These are phyloP conservation scores for Aspergillus taichungensis DNA, from an alignment of 495 filamentous ascomycete species.

Conservation along the genomic window DNA sequence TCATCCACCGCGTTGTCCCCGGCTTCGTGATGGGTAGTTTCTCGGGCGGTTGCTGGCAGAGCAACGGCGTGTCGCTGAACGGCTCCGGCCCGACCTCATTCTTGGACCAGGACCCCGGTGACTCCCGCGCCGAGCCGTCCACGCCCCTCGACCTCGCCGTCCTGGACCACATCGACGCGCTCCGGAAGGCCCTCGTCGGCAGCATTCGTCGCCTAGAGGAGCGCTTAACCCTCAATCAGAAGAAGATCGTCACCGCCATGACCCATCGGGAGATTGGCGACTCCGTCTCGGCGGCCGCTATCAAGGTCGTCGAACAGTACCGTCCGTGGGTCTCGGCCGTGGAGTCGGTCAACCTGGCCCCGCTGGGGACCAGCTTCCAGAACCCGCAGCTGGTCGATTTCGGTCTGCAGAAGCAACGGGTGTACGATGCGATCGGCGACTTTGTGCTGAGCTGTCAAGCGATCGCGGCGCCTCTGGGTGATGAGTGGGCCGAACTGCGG, in stretches of 20 bases:
- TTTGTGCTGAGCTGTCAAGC: conserved; percentile 78
- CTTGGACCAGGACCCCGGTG: conserved; percentile 68
- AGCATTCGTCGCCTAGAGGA: conserved; percentile 81
- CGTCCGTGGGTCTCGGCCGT: conserved; percentile 79
- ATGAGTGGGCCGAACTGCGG: conserved; percentile 91
- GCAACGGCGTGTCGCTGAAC: conserved; percentile 64
- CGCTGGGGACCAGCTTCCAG: conserved; percentile 63
- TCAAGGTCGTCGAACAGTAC: conserved; percentile 74
- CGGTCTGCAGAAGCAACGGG: conserved; percentile 75
- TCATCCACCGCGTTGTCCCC: conserved; percentile 79
- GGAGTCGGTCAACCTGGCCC: conserved; percentile 78
- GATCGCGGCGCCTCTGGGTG: conserved; percentile 77
- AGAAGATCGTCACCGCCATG: conserved; percentile 62
- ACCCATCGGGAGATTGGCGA: conserved; percentile 68
- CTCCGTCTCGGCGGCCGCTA: conserved; percentile 60
- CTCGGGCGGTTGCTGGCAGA: conserved; percentile 85
- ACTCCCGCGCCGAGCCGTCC: conserved; percentile 63
- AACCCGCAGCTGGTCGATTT: conserved; percentile 85
- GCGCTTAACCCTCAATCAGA: conserved; percentile 63
- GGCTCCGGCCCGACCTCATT: conserved; percentile 68
- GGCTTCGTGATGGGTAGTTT: conserved; percentile 82
- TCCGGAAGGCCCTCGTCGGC: conserved; percentile 68
- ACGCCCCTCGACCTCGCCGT: conserved; percentile 63
- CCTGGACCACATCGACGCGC: conserved; percentile 75
- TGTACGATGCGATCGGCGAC: conserved; percentile 89